Evolutionary conservation across 371 early-diverging fungal species (phyloP).

Genomic region (Coemansia linderi): DNA sequence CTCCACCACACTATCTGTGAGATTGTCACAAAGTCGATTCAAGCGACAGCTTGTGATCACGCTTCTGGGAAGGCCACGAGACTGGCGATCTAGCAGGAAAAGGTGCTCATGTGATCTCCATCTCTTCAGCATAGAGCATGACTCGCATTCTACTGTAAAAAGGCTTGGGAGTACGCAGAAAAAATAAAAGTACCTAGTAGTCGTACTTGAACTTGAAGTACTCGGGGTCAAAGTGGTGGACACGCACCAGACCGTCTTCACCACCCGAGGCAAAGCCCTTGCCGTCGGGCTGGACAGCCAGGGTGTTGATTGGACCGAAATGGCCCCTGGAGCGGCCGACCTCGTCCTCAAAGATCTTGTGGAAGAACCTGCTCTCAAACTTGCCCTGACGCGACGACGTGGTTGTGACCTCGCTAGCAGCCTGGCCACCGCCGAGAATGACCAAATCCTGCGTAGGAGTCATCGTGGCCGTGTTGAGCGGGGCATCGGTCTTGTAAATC

Average conservation of each 20-base stretch:
- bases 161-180: background rate
- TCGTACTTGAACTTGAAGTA: slow-evolving; percentile 84
- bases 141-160: background rate
- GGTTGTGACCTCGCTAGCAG: slow-evolving; percentile 94
- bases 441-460: slow-evolving; percentile 84
- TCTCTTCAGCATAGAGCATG: background rate
- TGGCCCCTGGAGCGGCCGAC: slow-evolving; percentile 98
- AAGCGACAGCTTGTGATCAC: background rate
- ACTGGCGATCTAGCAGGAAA: slow-evolving; percentile 4
- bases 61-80: slow-evolving; percentile 1
- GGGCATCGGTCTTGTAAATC: slow-evolving; percentile 87
- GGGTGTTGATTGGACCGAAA: slow-evolving; percentile 99
- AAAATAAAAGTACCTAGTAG: slow-evolving; percentile 23
- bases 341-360: slow-evolving; percentile 95
- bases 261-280: slow-evolving; percentile 94
- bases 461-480: slow-evolving; percentile 94
- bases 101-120: background rate
- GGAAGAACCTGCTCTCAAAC: slow-evolving; percentile 99
- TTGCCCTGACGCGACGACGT: slow-evolving; percentile 94
- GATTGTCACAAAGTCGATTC: background rate
- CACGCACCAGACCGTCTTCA: slow-evolving; percentile 97
- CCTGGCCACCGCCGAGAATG: slow-evolving; percentile 85
- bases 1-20: background rate
- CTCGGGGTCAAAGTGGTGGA: slow-evolving; percentile 95
- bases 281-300: slow-evolving; percentile 96